Evolutionary conservation across 441 rosid species (phyloP), one percentile per base, ranked within the genome.

Genomic region (Theobroma grandiflorum): DNA sequence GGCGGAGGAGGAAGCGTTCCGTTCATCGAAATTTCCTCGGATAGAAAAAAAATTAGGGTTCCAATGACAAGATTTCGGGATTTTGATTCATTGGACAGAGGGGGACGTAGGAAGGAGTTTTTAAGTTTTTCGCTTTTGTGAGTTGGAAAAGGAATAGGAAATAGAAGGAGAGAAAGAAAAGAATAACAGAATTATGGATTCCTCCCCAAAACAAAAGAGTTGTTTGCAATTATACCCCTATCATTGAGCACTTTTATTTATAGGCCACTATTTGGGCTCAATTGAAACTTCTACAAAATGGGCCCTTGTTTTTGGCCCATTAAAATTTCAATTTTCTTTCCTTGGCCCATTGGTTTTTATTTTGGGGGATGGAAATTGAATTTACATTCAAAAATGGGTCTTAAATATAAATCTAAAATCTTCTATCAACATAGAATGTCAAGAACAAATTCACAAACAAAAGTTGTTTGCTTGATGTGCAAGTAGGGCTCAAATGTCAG

Each of bases 1-100:
- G 95, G 89, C 8, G 87, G 87, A 58, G 65, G 83, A 77, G 90
- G 64, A 37, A 64, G 72, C 45, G 85, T 49, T 62, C 53, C 59
- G 55, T n/a, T 20, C 79, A 64, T 85, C n/a, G 88, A 82, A 6
- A 35, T 22, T 57, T 58, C 67, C 35, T 55, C 8, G 84, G 81
- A 80, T 71, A 80, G 8, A 22, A 43, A 58, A 38, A 35, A 66
- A 72, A 35, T 63, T 74, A 82, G 84, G 81, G 81, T 49, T 77
- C 78, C 42, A 7, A 59, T n/a, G 62, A 81, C 58, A 35, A 33
- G 59, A 65, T 10, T 62, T 49, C 37, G 58, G 76, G 71, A 35
- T 35, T 72, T 75, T 45, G 76, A 72, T 70, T 85, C 84, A 78
- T 49, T 53, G 22, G 37, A 40, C 0, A 2, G 38, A 22, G 18